These are phyloP conservation scores for Ustilago shanxiensis DNA, from an alignment of 1,284 basidiomycete genomes.

Conservation along the genomic window DNA sequence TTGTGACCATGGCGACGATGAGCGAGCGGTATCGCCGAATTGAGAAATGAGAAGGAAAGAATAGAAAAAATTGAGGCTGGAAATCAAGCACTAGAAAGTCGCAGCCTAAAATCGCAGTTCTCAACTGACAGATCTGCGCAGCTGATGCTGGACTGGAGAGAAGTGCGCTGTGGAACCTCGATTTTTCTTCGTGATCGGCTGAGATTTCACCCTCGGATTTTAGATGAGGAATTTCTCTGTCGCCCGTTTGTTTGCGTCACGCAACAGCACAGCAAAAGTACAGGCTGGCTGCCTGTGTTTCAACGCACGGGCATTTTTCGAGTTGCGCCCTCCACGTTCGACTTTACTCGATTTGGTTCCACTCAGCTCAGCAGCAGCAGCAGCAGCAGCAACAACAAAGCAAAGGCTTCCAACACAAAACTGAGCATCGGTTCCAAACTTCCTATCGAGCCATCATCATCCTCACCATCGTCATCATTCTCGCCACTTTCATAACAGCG, in stretches of 20 bases:
- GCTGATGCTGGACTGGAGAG: background rate
- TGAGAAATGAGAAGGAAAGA: background rate
- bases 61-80: background rate
- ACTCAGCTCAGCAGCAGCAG: too few relatives aligned
- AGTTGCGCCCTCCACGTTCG: conserved; percentile 11
- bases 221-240: conserved; percentile 6
- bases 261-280: background rate
- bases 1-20: background rate
- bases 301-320: conserved; percentile 11
- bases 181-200: conserved; percentile 20
- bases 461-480: background rate
- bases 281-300: background rate
- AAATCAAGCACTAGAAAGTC: background rate
- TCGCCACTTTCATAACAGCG: background rate
- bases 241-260: conserved; percentile 7
- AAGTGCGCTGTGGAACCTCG: background rate
- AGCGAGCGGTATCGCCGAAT: background rate
- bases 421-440: background rate
- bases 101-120: background rate
- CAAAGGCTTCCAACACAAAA: background rate
- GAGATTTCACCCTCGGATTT: conserved; percentile 10
- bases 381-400: conserved; percentile 8
- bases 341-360: too few relatives aligned
- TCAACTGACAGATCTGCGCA: background rate
- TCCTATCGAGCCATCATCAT: background rate